Evolutionary conservation across 129 eudicot species (phyloP).

Genomic region (Lactuca saligna): DNA sequence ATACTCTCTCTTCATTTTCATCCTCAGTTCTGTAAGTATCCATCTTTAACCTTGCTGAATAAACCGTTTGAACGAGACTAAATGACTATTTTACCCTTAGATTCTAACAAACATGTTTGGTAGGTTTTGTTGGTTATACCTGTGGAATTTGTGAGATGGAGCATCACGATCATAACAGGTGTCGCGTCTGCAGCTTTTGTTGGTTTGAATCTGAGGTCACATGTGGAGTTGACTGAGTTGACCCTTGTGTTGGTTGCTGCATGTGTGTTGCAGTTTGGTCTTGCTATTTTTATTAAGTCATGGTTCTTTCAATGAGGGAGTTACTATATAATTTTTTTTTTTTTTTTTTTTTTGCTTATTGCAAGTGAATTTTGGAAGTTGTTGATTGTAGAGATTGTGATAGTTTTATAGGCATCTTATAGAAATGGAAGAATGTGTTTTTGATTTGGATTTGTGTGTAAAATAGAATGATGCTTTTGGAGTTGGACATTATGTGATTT

Average conservation of each 20-base stretch:
- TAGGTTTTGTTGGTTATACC: conserved; percentile 89
- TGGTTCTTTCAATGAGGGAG: conserved; percentile 60
- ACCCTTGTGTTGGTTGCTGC: conserved; percentile 72
- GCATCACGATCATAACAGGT: conserved; percentile 65
- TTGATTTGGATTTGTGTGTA: conserved; percentile 32
- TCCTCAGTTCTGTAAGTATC: conserved; percentile 75
- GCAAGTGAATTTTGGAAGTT: conserved; percentile 30
- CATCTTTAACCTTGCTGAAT: background rate
- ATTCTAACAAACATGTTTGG: background rate
- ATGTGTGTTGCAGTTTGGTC: conserved; percentile 66
- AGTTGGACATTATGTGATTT: conserved; percentile 22
- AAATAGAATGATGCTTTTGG: conserved; percentile 17
- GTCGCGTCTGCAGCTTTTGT: conserved; percentile 87
- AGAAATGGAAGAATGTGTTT: conserved; percentile 18
- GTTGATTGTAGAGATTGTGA: conserved; percentile 28
- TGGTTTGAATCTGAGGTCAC: conserved; percentile 68
- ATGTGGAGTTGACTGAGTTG: conserved; percentile 59
- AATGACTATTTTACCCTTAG: background rate
- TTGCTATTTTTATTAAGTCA: conserved; percentile 86
- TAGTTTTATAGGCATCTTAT: conserved; percentile 31
- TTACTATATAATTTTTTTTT: no score
- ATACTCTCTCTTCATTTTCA: conserved; percentile 84
- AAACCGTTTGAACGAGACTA: background rate
- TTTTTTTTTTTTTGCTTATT: background rate
- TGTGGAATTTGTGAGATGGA: conserved; percentile 79